Base-by-base conservation (phyloP, 345 rosid genomes). In the Gossypium herbaceum region DNA sequence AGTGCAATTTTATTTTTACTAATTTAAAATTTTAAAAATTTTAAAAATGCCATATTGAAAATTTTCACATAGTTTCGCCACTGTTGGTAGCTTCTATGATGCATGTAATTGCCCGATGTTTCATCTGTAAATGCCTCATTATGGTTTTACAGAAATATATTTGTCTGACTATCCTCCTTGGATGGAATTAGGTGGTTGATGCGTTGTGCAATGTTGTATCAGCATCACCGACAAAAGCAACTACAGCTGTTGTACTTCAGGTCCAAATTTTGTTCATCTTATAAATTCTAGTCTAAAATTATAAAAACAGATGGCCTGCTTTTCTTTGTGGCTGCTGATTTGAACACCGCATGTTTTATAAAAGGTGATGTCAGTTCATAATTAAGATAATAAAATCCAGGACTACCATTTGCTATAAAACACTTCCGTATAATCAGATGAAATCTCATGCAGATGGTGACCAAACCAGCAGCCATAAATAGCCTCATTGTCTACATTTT, bases 171-270 rank as follows among this genome's bases (percentile, higher is more conserved):
- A n/a, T 19, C 62, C 52, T 73, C 20, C 78, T 59, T 79, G 45
- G 43, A 65, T 78, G 47, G 74, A 68, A 47, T 34, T 79, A 94
- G 98, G 98, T 94, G 57, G 94, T 92, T 64, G 97, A 92, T 74
- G 98, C 98, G 17, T 79, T 94, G 52, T 92, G 98, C 90, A 91
- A 94, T 71, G 98, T 94, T 1, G 98, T 94, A 68, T 85, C 92
- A 55, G 89, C 97, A 58, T 84, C 97, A 5, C 97, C 98, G 75
- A 80, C 94, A 63, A 94, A 91, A 77, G 98, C 97, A 68, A 92
- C 97, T 9, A 86, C 98, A 47, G 97, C 98, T 16, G 84, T 94
- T 80, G 93, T 94, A 70, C 97, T 94, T 86, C 97, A 94, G 98
- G 98, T 94, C 75, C 29, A 81, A 59, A 73, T 56, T 82, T 82